Evolutionary conservation across 257 asterid genomes (phyloP), one percentile per base, ranked within the genome.

Genomic region (Plectranthus barbatus): DNA sequence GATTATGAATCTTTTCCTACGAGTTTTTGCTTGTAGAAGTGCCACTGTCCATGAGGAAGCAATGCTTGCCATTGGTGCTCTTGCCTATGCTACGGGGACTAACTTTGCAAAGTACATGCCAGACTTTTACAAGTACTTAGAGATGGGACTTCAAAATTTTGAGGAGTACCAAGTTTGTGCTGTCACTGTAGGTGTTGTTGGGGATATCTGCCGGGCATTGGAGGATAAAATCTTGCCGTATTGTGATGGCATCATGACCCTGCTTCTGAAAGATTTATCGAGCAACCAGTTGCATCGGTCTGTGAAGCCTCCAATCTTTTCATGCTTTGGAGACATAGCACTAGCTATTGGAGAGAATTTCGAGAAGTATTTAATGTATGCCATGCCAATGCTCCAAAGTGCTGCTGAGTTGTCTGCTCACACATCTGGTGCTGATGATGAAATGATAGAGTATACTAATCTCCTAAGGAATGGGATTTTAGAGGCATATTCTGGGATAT

Each of bases 31-130:
- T 31, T 83, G 90, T 72, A 81, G 94, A 74, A 86, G 72, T 76
- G 94, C 97, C 33, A 83, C 94, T n/a, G 95, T 80, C 69, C 97
- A 86, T 58, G 95, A 90, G 74, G 97, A 90, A 78, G 97, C 95
- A 2, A 90, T 90, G 94, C 95, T 90, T 64, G 86, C 95, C 23
- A 84, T 90, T 80, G 97, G 95, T 48, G 94, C 95, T 13, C 85
- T 86, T 54, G 97, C 97, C 74, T 83, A 90, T 69, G 80, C 83
- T 10, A 67, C 77, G 10, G 97, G 97, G 54, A 79, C 83, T 0
- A 83, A 74, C 74, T 90, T 90, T 36, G 85, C 75, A 9, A 84
- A 86, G 71, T 90, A 86, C 78, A 84, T 83, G 88, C 80, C 91
- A 21, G 95, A 90, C 19, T 84, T 90, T 72, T 90, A 84, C 76